These are phyloP conservation scores for Tanacetum coccineum DNA, from an alignment of 129 eudicot species.

Conservation along the genomic window DNA sequence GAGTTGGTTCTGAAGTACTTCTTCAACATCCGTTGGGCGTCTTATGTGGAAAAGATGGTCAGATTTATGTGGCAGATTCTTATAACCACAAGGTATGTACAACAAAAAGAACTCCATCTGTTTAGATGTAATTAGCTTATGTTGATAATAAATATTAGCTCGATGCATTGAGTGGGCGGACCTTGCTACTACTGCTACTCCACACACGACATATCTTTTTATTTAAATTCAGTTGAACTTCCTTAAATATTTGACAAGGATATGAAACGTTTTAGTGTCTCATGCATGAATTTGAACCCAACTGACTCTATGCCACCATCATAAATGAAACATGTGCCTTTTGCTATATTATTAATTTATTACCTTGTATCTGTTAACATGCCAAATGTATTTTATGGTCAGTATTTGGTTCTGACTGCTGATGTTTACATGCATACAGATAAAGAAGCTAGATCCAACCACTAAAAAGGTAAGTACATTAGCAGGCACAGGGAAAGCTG, in stretches of 20 bases:
- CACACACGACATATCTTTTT: background rate
- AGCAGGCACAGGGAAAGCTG: slow-evolving; percentile 96
- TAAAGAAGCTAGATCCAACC: slow-evolving; percentile 80
- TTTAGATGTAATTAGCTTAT: background rate
- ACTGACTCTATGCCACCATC: slow-evolving; percentile 1
- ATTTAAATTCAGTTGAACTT: slow-evolving; percentile 6
- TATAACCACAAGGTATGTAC: slow-evolving; percentile 90
- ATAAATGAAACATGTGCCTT: too few species aligned
- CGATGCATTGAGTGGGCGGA: too few species aligned
- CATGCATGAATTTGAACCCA: background rate
- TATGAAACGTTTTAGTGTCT: background rate
- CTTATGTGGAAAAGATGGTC: slow-evolving; percentile 71
- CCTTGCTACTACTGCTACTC: background rate
- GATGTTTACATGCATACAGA: slow-evolving; percentile 43
- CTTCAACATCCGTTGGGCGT: slow-evolving; percentile 97
- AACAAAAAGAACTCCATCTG: slow-evolving; percentile 11
- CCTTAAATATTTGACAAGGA: background rate
- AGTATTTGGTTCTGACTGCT: slow-evolving; percentile 1
- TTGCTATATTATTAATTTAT: too few species aligned
- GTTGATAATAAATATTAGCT: too few species aligned
- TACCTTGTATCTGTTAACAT: slow-evolving; percentile 1
- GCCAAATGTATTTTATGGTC: background rate
- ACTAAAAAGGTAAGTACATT: slow-evolving; percentile 62
- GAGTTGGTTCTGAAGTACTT: slow-evolving; percentile 88
- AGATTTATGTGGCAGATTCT: slow-evolving; percentile 87